Conservation (phyloP, 257 asterid genomes). For the Nicotiana tabacum region DNA sequence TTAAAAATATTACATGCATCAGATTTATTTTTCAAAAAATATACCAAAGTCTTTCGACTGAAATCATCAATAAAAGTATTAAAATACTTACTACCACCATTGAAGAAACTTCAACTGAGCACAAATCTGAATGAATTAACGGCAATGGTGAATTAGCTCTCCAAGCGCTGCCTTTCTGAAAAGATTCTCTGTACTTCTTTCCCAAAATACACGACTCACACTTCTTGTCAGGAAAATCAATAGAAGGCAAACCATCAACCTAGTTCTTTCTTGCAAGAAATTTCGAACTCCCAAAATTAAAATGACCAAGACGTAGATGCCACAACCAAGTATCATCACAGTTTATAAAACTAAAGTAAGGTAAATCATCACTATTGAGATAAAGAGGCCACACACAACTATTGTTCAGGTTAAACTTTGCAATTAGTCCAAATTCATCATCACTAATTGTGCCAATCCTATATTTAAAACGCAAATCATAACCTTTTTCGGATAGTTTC, state of each 20-base stretch:
- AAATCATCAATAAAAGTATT: too few relatives aligned
- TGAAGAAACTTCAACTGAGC: not conserved
- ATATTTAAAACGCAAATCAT: too few relatives aligned
- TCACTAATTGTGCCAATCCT: too few relatives aligned
- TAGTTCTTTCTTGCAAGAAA: not conserved
- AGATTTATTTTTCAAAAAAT: too few relatives aligned
- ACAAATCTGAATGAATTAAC: not conserved
- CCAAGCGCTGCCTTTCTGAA: not conserved
- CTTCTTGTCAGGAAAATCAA: not conserved
- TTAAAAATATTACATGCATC: too few relatives aligned
- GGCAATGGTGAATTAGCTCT: not conserved
- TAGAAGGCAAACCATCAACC: not conserved
- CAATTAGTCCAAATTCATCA: too few relatives aligned
- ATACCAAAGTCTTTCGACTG: too few relatives aligned
- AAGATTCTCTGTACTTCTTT: not conserved
- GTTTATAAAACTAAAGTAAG: too few relatives aligned
- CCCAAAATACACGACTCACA: not conserved
- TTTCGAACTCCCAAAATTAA: not conserved
- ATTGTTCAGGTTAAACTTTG: too few relatives aligned
- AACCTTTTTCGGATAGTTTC: too few relatives aligned
- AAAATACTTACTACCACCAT: too few relatives aligned
- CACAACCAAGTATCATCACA: not conserved
- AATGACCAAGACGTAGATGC: not conserved
- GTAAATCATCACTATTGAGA: not conserved
- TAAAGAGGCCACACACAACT: not conserved